Evolutionary conservation across 495 filamentous ascomycete genomes (phyloP).

Genomic region (Aspergillus homomorphus): DNA sequence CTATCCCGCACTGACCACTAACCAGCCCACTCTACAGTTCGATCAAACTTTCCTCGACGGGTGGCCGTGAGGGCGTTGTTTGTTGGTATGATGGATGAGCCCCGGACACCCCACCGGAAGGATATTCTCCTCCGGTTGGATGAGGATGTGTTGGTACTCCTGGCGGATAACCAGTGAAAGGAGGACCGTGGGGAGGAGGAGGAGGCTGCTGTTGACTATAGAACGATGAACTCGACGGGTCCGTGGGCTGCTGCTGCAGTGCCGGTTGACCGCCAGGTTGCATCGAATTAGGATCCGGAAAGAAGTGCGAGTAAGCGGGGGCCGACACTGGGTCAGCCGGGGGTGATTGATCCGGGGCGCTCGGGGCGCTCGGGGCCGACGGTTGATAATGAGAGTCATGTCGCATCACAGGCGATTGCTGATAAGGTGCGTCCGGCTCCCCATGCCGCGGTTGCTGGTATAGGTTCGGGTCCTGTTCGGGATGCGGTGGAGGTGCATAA

Average conservation of each 20-base stretch:
- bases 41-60: constrained; percentile 86
- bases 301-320: constrained; percentile 27
- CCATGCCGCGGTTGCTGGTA: constrained; percentile 22
- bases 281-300: constrained; percentile 26
- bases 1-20: neutral
- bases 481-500: constrained; percentile 27
- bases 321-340: constrained; percentile 29
- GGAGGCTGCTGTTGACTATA: constrained; percentile 46
- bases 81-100: constrained; percentile 52
- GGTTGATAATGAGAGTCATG: constrained; percentile 34
- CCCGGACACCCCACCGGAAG: constrained; percentile 58
- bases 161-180: constrained; percentile 37
- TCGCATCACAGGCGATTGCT: constrained; percentile 21
- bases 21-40: constrained; percentile 49
- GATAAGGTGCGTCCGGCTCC: constrained; percentile 33
- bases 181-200: constrained; percentile 46
- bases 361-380: constrained; percentile 23
- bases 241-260: constrained; percentile 29
- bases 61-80: constrained; percentile 47
- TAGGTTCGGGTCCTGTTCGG: constrained; percentile 21
- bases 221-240: constrained; percentile 34
- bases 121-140: constrained; percentile 46
- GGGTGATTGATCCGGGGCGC: constrained; percentile 27
- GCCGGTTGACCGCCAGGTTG: constrained; percentile 21
- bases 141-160: constrained; percentile 33